phyloP scores from a whole-genome alignment of 805 yeast genomes.

The Tanozyma kutaoensis region DNA sequence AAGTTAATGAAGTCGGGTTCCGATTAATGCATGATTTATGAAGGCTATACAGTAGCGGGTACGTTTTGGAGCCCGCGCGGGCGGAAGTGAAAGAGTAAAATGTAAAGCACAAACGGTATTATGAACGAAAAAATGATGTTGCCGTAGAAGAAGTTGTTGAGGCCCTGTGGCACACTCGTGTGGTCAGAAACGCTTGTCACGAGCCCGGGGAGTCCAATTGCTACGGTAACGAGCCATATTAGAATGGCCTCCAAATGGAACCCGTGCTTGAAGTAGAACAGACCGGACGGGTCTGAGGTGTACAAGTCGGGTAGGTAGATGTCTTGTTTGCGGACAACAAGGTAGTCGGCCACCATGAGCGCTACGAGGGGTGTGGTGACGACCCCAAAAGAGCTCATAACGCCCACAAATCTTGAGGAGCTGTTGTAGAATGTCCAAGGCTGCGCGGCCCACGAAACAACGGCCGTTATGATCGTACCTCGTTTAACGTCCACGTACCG shows the following conservation, averaged over 20 bases:
- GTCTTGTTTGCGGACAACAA: constrained; percentile 21
- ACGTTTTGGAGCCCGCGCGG: too few relatives aligned
- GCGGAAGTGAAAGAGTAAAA: too few relatives aligned
- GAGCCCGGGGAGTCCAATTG: not conserved
- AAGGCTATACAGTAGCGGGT: too few relatives aligned
- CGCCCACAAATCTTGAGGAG: constrained; percentile 19
- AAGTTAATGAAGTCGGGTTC: constrained; percentile 24
- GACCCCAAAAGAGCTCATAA: constrained; percentile 21
- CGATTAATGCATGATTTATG: too few relatives aligned
- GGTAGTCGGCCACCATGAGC: constrained; percentile 20
- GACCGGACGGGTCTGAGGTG: constrained; percentile 14
- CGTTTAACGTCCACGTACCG: constrained; percentile 28
- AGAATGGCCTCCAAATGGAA: constrained; percentile 17
- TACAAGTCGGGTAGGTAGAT: constrained; percentile 27
- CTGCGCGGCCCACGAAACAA: constrained; percentile 18
- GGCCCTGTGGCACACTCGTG: not conserved
- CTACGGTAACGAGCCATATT: not conserved
- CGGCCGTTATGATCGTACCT: constrained; percentile 24
- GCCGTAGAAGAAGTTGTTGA: constrained; percentile 2
- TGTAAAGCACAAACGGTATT: constrained; percentile 1
- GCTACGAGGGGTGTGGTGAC: constrained; percentile 27
- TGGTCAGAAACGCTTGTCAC: too few relatives aligned
- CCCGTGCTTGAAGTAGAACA: constrained; percentile 30
- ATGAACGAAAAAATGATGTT: constrained; percentile 1
- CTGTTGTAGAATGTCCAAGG: constrained; percentile 28